Conservation (phyloP, 768 basidiomycete genomes). For the Lactifluus echinatus region DNA sequence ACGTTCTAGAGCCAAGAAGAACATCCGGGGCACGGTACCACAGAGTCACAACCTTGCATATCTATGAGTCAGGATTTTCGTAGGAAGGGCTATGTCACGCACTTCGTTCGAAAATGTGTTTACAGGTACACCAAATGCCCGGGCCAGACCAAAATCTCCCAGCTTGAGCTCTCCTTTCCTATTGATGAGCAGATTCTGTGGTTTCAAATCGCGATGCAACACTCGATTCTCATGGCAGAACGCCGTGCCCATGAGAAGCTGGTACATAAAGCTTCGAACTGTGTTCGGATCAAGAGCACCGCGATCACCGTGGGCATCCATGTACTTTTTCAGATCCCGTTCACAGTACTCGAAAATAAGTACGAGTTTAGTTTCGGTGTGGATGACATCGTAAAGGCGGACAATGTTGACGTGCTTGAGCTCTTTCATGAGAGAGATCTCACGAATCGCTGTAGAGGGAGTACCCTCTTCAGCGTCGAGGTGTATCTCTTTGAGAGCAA, state of each 20-base stretch:
- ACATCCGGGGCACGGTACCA: conserved; percentile 99
- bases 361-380: conserved; percentile 95
- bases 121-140: conserved; percentile 97
- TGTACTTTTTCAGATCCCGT: conserved; percentile 97
- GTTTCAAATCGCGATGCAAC: conserved; percentile 94
- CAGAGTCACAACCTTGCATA: conserved; percentile 81
- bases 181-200: conserved; percentile 97
- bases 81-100: conserved; percentile 16
- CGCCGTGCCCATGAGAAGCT: conserved; percentile 92
- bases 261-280: conserved; percentile 94
- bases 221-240: conserved; percentile 99
- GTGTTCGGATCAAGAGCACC: conserved; percentile 87
- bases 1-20: conserved; percentile 91
- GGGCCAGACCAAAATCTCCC: conserved; percentile 94
- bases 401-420: conserved; percentile 99
- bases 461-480: conserved; percentile 99
- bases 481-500: conserved; percentile 97
- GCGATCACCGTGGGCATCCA: conserved; percentile 96
- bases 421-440: conserved; percentile 99
- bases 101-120: conserved; percentile 99
- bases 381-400: conserved; percentile 95
- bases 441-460: conserved; percentile 95
- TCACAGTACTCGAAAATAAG: conserved; percentile 99
- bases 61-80: conserved; percentile 7
- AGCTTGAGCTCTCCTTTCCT: conserved; percentile 94